These are phyloP conservation scores for Coniochaeta sp. DNA, from an alignment of 2,329 filamentous ascomycete species.

Conservation along the genomic window DNA sequence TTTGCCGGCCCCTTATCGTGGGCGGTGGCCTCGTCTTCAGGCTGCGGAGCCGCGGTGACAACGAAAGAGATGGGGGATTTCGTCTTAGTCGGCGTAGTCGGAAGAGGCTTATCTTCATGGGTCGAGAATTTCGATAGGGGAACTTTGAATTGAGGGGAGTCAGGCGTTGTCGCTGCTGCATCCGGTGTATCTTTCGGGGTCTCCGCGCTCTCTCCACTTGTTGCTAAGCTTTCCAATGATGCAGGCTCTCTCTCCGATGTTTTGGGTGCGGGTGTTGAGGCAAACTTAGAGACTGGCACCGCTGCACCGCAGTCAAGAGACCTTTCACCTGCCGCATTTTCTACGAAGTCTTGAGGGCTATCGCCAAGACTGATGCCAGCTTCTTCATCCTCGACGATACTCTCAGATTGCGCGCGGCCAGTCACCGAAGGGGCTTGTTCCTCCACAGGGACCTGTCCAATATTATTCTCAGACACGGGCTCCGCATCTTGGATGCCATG, in stretches of 20 bases:
- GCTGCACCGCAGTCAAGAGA: background rate
- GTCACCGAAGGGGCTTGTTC: conserved; percentile 4
- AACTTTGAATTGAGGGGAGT: conserved; percentile 17
- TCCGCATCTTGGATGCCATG: background rate
- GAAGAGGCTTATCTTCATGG: conserved; percentile 21
- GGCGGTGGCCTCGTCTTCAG: conserved; percentile 8
- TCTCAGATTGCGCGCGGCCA: background rate
- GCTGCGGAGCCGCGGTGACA: conserved; percentile 10
- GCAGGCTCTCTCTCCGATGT: conserved; percentile 6
- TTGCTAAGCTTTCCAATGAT: background rate
- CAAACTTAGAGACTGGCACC: conserved; percentile 18
- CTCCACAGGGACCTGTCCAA: background rate
- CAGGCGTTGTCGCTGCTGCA: conserved; percentile 7
- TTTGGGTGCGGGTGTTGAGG: conserved; percentile 6
- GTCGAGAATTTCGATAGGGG: conserved; percentile 38
- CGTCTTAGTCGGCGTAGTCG: conserved; percentile 13
- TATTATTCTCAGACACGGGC: background rate
- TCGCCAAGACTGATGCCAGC: background rate
- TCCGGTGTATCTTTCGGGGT: background rate
- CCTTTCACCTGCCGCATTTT: background rate
- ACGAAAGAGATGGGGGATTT: conserved; percentile 2
- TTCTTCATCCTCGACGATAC: background rate
- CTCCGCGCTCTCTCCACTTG: background rate
- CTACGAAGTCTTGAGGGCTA: background rate
- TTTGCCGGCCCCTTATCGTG: conserved; percentile 9